These are phyloP conservation scores for Panicum miliaceum DNA, from an alignment of 176 grass and related monocot genomes.

Conservation along the genomic window DNA sequence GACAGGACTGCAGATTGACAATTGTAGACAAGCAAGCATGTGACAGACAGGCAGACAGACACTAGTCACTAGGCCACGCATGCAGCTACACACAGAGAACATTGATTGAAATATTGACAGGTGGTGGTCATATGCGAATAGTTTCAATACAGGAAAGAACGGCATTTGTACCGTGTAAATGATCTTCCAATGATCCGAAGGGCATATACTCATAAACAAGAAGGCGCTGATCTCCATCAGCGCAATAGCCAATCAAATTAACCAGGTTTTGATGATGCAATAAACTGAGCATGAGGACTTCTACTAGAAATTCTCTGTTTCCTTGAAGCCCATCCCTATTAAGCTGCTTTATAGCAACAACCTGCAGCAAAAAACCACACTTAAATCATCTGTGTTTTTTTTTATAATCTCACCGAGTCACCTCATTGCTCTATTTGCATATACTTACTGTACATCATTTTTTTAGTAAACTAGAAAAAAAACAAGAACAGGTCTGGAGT, in stretches of 20 bases:
- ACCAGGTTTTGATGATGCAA: slow-evolving; percentile 89
- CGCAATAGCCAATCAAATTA: slow-evolving; percentile 87
- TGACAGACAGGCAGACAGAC: slow-evolving; percentile 21
- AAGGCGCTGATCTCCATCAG: slow-evolving; percentile 89
- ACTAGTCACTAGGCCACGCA: slow-evolving; percentile 27
- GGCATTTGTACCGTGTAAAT: slow-evolving; percentile 73
- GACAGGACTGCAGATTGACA: neutral
- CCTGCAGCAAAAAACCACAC: slow-evolving; percentile 48
- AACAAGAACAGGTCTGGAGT: neutral
- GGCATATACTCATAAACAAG: slow-evolving; percentile 95
- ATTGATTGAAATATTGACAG: slow-evolving; percentile 28
- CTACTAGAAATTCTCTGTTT: slow-evolving; percentile 86
- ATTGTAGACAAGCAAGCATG: slow-evolving; percentile 37
- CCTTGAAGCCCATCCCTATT: slow-evolving; percentile 90
- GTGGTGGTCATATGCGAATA: slow-evolving; percentile 32
- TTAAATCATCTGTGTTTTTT: neutral
- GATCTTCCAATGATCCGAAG: slow-evolving; percentile 90
- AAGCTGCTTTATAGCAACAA: slow-evolving; percentile 86
- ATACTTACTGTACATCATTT: neutral
- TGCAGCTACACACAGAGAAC: slow-evolving; percentile 27
- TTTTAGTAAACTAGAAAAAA: slow-evolving; percentile 27
- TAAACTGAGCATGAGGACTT: slow-evolving; percentile 86
- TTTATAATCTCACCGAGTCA: neutral
- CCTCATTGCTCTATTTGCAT: neutral
- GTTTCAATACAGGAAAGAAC: slow-evolving; percentile 19